Evolutionary conservation across 208 protist genomes (phyloP).

Genomic region (Angomonas deanei): DNA sequence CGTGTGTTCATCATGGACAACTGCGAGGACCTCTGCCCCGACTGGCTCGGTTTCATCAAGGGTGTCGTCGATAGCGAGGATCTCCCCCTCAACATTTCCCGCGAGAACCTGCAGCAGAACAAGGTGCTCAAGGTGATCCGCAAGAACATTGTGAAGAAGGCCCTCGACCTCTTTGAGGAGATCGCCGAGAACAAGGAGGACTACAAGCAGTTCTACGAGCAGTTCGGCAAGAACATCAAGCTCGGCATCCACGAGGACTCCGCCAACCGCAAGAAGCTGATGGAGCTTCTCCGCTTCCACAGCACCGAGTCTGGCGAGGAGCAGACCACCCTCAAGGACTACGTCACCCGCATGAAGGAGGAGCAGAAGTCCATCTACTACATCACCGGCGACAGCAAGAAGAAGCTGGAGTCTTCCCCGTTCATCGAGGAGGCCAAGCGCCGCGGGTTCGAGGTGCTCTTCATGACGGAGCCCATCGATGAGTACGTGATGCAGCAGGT

Average conservation of each 20-base stretch:
- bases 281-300: constrained; percentile 93
- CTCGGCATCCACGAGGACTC: constrained; percentile 97
- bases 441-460: constrained; percentile 78
- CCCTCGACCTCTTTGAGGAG: constrained; percentile 91
- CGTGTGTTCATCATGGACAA: constrained; percentile 99
- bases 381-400: constrained; percentile 55
- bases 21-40: constrained; percentile 93
- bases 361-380: constrained; percentile 89
- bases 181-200: constrained; percentile 81
- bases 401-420: constrained; percentile 66
- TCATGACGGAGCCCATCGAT: constrained; percentile 95
- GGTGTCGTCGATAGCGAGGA: constrained; percentile 99
- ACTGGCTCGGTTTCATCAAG: constrained; percentile 93
- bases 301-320: constrained; percentile 62
- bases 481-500: constrained; percentile 93
- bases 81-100: constrained; percentile 99
- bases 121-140: constrained; percentile 95
- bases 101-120: constrained; percentile 98
- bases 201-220: constrained; percentile 34
- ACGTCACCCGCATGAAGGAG: constrained; percentile 89
- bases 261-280: constrained; percentile 87
- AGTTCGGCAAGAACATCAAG: constrained; percentile 94
- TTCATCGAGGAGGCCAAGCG: constrained; percentile 59
- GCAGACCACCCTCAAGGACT: constrained; percentile 78
- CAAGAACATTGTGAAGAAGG: constrained; percentile 96